A percentile compares a stretch with the other conserved stretches of the same genome.
Evolutionary conservation across 306 rosid genomes (phyloP).

Genomic region (Chamaecrista fasciculata): DNA sequence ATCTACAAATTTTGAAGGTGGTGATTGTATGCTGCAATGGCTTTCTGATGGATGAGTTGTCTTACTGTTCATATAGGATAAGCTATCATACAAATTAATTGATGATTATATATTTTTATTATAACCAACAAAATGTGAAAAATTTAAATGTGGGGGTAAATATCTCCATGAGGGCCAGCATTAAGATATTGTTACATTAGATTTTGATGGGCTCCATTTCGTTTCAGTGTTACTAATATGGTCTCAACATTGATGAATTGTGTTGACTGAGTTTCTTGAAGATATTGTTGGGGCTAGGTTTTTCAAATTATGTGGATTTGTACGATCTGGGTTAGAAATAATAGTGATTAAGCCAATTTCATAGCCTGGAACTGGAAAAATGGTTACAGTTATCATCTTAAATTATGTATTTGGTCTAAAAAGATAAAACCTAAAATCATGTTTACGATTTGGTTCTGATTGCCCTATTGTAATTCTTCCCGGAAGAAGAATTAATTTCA

Average conservation of each 20-base stretch:
- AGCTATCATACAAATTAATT: background rate
- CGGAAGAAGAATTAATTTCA: background rate
- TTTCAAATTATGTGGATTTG: background rate
- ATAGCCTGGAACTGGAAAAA: background rate
- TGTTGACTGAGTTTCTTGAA: background rate
- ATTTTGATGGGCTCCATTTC: background rate
- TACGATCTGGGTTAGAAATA: background rate
- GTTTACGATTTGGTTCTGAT: background rate
- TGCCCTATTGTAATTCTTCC: background rate
- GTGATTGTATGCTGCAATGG: background rate
- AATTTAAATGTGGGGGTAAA: background rate
- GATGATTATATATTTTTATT: background rate
- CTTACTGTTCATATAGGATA: background rate
- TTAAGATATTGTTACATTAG: slow-evolving; percentile 4
- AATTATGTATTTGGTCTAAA: no score
- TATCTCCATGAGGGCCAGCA: background rate
- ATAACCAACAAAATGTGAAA: background rate
- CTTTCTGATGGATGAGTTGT: background rate
- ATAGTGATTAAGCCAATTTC: background rate
- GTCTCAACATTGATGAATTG: background rate
- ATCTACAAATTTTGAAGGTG: background rate
- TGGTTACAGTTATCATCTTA: background rate
- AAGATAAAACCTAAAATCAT: no score
- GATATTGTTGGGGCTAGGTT: background rate
- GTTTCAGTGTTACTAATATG: background rate